Conservation (phyloP, 2,329 filamentous ascomycete species). For the Neonectria faginata region DNA sequence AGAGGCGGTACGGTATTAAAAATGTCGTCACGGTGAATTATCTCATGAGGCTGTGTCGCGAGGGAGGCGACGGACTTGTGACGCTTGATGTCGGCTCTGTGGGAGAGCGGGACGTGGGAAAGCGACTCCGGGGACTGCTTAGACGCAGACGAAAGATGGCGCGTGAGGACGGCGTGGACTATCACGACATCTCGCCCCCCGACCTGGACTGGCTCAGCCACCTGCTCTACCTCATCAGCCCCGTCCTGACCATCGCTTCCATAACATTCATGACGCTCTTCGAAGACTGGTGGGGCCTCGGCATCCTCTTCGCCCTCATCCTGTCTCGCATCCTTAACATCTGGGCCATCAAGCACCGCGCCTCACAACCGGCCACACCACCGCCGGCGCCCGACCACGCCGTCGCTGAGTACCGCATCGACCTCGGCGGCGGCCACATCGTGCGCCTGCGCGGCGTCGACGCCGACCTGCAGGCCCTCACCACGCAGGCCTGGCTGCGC, state of each 20-base stretch:
- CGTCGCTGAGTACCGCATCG: conserved; percentile 61
- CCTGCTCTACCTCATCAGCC: conserved; percentile 60
- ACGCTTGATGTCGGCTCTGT: conserved; percentile 47
- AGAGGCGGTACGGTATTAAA: conserved; percentile 51
- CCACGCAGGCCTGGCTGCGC: conserved; percentile 67
- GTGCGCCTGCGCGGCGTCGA: conserved; percentile 65
- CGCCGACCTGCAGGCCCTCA: conserved; percentile 70
- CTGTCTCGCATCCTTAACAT: conserved; percentile 67
- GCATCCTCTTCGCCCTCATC: conserved; percentile 61
- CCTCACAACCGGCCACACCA: conserved; percentile 34
- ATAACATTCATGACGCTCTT: conserved; percentile 60
- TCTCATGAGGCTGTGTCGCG: conserved; percentile 46
- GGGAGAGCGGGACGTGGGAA: conserved; percentile 39
- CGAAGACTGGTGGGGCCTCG: conserved; percentile 65
- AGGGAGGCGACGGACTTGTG: conserved; percentile 33
- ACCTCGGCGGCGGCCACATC: conserved; percentile 63
- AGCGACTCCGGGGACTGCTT: conserved; percentile 25
- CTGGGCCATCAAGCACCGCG: conserved; percentile 65
- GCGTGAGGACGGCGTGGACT: conserved; percentile 36
- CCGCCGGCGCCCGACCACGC: conserved; percentile 25
- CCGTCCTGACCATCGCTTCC: conserved; percentile 59
- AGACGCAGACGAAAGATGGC: conserved; percentile 16
- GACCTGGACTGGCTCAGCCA: conserved; percentile 62
- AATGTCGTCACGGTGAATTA: conserved; percentile 67
- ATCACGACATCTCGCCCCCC: conserved; percentile 36